A percentile compares a stretch with the other conserved stretches of the same genome.
phyloP scores from a whole-genome alignment of 2,329 filamentous ascomycete genomes.

The Apiospora marii region DNA sequence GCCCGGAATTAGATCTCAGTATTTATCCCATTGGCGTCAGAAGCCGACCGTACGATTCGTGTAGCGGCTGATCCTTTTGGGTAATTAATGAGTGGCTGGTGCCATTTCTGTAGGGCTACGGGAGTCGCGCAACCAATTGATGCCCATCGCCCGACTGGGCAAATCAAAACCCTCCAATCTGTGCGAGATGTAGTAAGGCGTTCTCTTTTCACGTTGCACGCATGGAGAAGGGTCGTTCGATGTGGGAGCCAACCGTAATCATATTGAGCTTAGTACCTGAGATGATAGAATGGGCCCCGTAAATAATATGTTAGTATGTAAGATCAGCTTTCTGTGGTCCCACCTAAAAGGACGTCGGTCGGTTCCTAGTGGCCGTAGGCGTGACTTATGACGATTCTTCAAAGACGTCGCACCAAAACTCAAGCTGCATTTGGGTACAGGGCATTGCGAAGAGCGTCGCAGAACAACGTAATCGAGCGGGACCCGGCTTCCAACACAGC shows the following conservation, averaged over 20 bases:
- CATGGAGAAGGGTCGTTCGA: background rate
- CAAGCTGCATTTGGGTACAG: constrained; percentile 28
- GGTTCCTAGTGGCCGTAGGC: background rate
- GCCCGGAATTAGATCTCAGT: background rate
- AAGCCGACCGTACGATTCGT: background rate
- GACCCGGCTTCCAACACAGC: constrained; percentile 59
- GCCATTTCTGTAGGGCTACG: background rate
- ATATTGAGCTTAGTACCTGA: background rate
- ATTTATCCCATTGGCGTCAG: background rate
- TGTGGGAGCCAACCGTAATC: background rate
- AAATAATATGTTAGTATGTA: background rate
- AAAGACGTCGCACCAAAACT: background rate
- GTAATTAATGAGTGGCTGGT: background rate
- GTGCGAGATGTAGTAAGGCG: background rate
- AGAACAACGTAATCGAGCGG: constrained; percentile 55
- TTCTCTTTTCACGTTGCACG: background rate
- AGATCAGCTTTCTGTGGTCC: background rate
- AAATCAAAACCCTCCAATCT: background rate
- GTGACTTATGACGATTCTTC: background rate
- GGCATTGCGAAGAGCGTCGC: constrained; percentile 39
- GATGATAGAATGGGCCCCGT: background rate
- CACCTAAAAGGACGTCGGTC: background rate
- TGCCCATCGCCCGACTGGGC: background rate
- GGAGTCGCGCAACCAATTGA: background rate
- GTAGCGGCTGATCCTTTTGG: background rate